These are phyloP conservation scores for Saccharomyces pastorianus DNA, from an alignment of 1,139 yeast species.

Conservation along the genomic window DNA sequence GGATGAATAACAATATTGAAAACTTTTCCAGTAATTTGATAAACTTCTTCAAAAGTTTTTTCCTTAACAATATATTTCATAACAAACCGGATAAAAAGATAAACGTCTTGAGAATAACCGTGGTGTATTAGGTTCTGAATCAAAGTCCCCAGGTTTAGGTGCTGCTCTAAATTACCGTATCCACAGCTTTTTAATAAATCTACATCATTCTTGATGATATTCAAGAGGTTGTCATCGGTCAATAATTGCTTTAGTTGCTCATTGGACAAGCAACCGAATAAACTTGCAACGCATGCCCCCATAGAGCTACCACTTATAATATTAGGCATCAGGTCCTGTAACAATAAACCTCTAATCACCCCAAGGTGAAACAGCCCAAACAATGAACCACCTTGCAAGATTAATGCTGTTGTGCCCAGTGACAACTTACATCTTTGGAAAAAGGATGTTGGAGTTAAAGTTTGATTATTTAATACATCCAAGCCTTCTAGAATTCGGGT, in stretches of 20 bases:
- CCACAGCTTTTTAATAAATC: constrained; percentile 40
- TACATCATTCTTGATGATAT: constrained; percentile 32
- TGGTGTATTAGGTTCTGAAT: constrained; percentile 61
- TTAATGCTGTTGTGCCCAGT: constrained; percentile 81
- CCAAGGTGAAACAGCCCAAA: constrained; percentile 93
- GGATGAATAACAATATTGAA: constrained; percentile 87
- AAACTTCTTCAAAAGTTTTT: constrained; percentile 89
- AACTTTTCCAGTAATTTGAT: constrained; percentile 72
- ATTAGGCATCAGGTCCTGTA: constrained; percentile 67
- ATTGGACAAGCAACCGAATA: constrained; percentile 60
- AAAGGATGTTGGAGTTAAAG: constrained; percentile 61
- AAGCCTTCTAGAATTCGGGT: constrained; percentile 67
- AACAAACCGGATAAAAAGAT: constrained; percentile 71
- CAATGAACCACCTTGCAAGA: constrained; percentile 87
- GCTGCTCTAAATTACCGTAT: constrained; percentile 51
- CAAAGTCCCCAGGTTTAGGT: constrained; percentile 56
- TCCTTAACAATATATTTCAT: constrained; percentile 64
- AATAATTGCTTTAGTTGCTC: constrained; percentile 30
- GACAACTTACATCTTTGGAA: constrained; percentile 88
- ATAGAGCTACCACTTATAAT: constrained; percentile 91
- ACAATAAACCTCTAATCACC: constrained; percentile 71
- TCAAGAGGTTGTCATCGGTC: constrained; percentile 32
- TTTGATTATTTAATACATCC: constrained; percentile 37
- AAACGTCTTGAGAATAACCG: constrained; percentile 79
- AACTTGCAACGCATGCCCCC: constrained; percentile 86